Conservation (phyloP, 2,329 filamentous ascomycete species). For the Curvularia hawaiiensis region DNA sequence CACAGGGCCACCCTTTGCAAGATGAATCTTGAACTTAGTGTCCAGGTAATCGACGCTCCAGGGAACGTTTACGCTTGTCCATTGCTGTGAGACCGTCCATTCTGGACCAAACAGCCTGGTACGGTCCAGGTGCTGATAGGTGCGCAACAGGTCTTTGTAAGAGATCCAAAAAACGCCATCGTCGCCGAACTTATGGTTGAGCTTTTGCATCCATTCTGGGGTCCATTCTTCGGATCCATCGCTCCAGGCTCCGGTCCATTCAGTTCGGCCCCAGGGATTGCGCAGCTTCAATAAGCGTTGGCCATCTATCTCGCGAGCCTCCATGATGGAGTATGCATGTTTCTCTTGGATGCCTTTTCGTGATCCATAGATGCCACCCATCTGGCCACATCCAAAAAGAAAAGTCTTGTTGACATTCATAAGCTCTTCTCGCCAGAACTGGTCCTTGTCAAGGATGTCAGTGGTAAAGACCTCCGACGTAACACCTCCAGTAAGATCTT, state of each 20-base stretch:
- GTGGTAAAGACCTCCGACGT: constrained; percentile 71
- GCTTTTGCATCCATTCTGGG: constrained; percentile 73
- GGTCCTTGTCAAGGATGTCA: constrained; percentile 77
- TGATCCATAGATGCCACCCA: constrained; percentile 66
- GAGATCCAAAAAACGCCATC: constrained; percentile 71
- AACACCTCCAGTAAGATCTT: constrained; percentile 69
- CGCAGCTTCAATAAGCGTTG: constrained; percentile 56
- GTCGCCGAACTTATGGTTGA: constrained; percentile 76
- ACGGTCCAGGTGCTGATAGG: constrained; percentile 65
- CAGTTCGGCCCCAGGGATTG: constrained; percentile 81
- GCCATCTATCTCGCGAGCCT: constrained; percentile 64
- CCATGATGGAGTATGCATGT: constrained; percentile 65
- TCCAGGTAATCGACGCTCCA: constrained; percentile 66
- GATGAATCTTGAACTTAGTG: constrained; percentile 62
- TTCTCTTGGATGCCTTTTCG: constrained; percentile 54
- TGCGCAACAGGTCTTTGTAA: constrained; percentile 62
- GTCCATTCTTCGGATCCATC: constrained; percentile 88
- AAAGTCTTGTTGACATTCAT: constrained; percentile 82
- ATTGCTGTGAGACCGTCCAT: constrained; percentile 65
- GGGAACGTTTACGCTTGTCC: constrained; percentile 64
- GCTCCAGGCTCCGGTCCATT: constrained; percentile 82
- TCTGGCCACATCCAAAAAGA: constrained; percentile 72
- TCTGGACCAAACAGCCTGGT: constrained; percentile 65
- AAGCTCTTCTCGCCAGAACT: constrained; percentile 83
- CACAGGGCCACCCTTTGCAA: constrained; percentile 58